Evolutionary conservation across 1,284 basidiomycete genomes (phyloP), one percentile per base, ranked within the genome.

Genomic region (Trichosporon sp.): DNA sequence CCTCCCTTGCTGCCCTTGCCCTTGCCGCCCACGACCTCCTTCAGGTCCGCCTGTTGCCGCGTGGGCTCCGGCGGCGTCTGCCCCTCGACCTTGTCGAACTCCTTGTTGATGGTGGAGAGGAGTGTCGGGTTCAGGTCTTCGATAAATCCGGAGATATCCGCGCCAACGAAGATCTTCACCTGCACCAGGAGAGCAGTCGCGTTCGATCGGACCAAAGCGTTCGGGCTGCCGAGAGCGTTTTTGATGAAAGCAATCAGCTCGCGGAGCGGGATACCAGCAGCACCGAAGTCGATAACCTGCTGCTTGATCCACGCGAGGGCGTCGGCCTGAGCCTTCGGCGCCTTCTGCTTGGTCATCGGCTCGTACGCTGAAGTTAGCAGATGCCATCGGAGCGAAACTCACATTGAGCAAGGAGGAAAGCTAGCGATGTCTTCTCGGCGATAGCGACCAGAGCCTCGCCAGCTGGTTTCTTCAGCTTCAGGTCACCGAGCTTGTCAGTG

Each of bases 381-480:
- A 21, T 19, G 48, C 54, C 10, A 7, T 65, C 59, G 43, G 31
- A 56, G 46, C 10, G 10, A 70, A 37, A 82, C 88, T 70, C 77
- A 94, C 94, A 92, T 87, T 98, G 96, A 70, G 89, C 89, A 1
- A 99, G 87, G 12, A 99, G 92, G 80, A 99, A 98, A 67, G 96
- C 95, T 68, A 98, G 85, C 0, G 94, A 97, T 0, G 93, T 94
- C 84, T 92, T 95, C 84, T 99, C 97, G 0, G 94, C 91, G 78
- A 94, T 97, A 0, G 88, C 79, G 0, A 89, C 79, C 16, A 99
- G 85, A 0, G 93, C 88, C 67, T 99, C 97, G 40, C 94, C 92
- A n/a, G 96, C 93, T 0, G 96, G 91, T 80, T 96, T 98, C 87
- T 98, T 99, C 74, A 99, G 86, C 84, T 99, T 99, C 85, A 93